Conservation (phyloP, 106 monocot genomes). For the Vanilla planifolia region DNA sequence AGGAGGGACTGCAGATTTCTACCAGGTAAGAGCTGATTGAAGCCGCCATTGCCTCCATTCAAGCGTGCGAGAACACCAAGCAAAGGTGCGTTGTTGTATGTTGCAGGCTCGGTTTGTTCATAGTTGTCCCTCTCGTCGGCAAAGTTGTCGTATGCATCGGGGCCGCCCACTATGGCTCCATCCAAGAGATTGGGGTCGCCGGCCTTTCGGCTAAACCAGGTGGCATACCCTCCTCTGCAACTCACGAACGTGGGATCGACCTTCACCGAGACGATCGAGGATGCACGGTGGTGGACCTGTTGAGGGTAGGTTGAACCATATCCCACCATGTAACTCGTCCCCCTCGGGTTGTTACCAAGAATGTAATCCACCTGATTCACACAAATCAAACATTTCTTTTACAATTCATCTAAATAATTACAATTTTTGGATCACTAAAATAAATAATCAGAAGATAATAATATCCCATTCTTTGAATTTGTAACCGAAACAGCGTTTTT, state of each 20-base stretch:
- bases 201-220: constrained; percentile 55
- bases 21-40: constrained; percentile 52
- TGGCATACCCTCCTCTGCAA: constrained; percentile 73
- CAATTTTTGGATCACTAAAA: no score
- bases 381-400: no score
- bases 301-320: constrained; percentile 75
- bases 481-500: no score
- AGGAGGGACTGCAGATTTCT: not conserved
- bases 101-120: constrained; percentile 85
- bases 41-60: constrained; percentile 29
- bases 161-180: constrained; percentile 89
- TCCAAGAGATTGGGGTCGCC: constrained; percentile 76
- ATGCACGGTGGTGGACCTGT: constrained; percentile 89
- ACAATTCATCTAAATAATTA: no score
- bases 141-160: constrained; percentile 78
- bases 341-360: constrained; percentile 85
- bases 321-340: constrained; percentile 97
- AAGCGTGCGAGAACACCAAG: constrained; percentile 78
- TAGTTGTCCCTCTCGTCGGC: constrained; percentile 77
- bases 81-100: constrained; percentile 91
- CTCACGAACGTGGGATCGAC: constrained; percentile 60
- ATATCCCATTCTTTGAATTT: no score
- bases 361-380: constrained; percentile 86
- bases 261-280: constrained; percentile 84
- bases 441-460: no score